phyloP scores from a whole-genome alignment of 495 filamentous ascomycete genomes.

The Mytilinidion resinicola region DNA sequence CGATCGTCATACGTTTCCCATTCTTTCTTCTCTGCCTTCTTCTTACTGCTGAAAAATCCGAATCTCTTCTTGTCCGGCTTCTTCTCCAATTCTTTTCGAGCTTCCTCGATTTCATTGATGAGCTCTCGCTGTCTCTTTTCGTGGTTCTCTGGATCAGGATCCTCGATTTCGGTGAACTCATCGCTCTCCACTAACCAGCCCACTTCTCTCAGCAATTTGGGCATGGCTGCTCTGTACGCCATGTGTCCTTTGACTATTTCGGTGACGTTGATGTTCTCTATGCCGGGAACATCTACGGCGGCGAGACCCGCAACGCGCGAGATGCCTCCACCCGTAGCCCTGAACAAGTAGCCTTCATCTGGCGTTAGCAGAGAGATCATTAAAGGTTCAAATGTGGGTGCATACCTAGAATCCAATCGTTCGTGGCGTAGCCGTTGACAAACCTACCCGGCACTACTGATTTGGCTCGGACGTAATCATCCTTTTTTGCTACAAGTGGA shows the following conservation, averaged over 20 bases:
- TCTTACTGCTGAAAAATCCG: conserved; percentile 75
- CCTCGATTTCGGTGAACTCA: conserved; percentile 95
- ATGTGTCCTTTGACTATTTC: conserved; percentile 88
- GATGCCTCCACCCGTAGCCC: conserved; percentile 87
- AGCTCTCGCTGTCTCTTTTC: conserved; percentile 81
- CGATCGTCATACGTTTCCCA: conserved; percentile 89
- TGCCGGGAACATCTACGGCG: conserved; percentile 67
- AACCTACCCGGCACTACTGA: conserved; percentile 83
- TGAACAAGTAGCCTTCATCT: conserved; percentile 76
- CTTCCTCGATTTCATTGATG: conserved; percentile 94
- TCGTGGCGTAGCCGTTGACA: conserved; percentile 88
- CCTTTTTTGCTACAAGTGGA: conserved; percentile 83
- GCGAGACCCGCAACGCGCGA: conserved; percentile 86
- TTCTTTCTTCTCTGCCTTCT: conserved; percentile 68
- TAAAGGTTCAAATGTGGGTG: neutral
- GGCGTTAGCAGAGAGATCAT: conserved; percentile 2
- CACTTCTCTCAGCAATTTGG: conserved; percentile 70
- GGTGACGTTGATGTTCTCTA: conserved; percentile 90
- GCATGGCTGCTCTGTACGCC: conserved; percentile 91
- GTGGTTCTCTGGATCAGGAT: conserved; percentile 93
- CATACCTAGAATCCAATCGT: conserved; percentile 88
- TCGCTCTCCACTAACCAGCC: conserved; percentile 88
- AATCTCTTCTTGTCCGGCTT: conserved; percentile 67
- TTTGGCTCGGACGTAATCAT: conserved; percentile 78
- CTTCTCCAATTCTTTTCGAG: conserved; percentile 74